A percentile compares a stretch with the other conserved stretches of the same genome.
Evolutionary conservation across 345 rosid genomes (phyloP).

Genomic region (Eucalyptus camaldulensis): DNA sequence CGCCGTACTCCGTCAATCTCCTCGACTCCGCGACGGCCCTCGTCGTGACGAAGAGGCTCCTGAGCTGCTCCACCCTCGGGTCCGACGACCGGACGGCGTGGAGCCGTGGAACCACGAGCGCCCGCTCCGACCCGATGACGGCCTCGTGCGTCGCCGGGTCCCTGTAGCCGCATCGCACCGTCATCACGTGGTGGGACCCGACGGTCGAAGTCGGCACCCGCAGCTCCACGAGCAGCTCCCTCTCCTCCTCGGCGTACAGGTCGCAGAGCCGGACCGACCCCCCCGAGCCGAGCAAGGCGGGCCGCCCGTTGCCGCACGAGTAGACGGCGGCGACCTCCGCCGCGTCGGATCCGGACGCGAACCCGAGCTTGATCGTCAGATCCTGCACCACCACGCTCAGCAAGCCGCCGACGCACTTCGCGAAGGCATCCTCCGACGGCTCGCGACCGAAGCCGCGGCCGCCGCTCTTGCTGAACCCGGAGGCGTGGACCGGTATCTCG

Average conservation of each 20-base stretch:
- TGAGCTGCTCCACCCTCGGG: slow-evolving; percentile 38
- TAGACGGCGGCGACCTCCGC: slow-evolving; percentile 75
- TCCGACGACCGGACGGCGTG: slow-evolving; percentile 35
- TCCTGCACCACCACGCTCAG: slow-evolving; percentile 70
- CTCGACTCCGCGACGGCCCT: slow-evolving; percentile 79
- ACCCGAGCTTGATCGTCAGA: slow-evolving; percentile 49
- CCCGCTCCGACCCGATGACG: slow-evolving; percentile 32
- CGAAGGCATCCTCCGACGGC: slow-evolving; percentile 54
- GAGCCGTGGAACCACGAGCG: slow-evolving; percentile 25
- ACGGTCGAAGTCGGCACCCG: slow-evolving; percentile 23
- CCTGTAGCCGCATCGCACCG: slow-evolving; percentile 50
- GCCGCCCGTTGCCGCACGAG: slow-evolving; percentile 33
- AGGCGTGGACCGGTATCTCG: slow-evolving; percentile 63
- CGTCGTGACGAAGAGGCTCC: slow-evolving; percentile 44
- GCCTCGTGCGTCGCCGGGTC: slow-evolving; percentile 55
- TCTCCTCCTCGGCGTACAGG: slow-evolving; percentile 70
- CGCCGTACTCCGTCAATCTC: slow-evolving; percentile 46
- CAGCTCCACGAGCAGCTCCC: slow-evolving; percentile 66
- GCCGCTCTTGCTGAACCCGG: slow-evolving; percentile 37
- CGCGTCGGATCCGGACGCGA: slow-evolving; percentile 49
- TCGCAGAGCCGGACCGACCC: slow-evolving; percentile 63
- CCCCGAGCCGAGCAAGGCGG: slow-evolving; percentile 37
- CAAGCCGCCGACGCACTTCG: slow-evolving; percentile 51
- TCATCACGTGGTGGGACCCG: slow-evolving; percentile 34
- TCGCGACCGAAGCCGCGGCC: slow-evolving; percentile 43